Conservation (phyloP, 495 filamentous ascomycete species). For the Aeminium ludgeri region DNA sequence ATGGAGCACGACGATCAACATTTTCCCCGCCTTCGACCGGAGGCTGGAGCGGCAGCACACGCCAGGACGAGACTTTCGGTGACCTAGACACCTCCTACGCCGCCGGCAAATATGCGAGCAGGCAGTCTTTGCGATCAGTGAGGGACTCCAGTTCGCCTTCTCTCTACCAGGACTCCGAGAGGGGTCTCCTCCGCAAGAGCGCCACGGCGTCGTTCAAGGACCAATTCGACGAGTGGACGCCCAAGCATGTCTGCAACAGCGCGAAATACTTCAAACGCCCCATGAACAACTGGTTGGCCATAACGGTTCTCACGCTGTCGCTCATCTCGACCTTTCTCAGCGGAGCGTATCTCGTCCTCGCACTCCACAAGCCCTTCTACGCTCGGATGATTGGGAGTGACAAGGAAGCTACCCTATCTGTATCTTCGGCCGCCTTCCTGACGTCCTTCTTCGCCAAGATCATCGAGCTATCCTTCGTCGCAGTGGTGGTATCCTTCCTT, state of each 20-base stretch:
- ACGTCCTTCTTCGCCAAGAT: slow-evolving; percentile 51
- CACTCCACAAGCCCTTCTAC: slow-evolving; percentile 42
- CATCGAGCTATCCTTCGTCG: slow-evolving; percentile 61
- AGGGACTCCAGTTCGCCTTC: too few relatives aligned
- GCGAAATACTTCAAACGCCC: slow-evolving; percentile 20
- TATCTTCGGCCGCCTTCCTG: slow-evolving; percentile 42
- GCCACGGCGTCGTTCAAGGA: not conserved
- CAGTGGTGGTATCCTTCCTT: slow-evolving; percentile 55
- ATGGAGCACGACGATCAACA: too few relatives aligned
- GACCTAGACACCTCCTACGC: too few relatives aligned
- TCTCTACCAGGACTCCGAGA: not conserved
- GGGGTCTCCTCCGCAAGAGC: not conserved
- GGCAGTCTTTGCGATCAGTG: too few relatives aligned
- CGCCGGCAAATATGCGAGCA: too few relatives aligned
- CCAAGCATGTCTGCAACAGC: slow-evolving; percentile 18
- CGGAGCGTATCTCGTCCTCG: slow-evolving; percentile 43
- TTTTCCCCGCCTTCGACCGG: too few relatives aligned
- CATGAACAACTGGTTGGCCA: slow-evolving; percentile 39
- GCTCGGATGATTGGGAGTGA: slow-evolving; percentile 34
- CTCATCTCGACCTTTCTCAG: slow-evolving; percentile 52
- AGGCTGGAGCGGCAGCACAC: too few relatives aligned
- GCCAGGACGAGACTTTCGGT: too few relatives aligned
- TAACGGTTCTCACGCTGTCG: slow-evolving; percentile 40
- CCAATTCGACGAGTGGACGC: slow-evolving; percentile 13
- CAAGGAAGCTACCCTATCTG: slow-evolving; percentile 26